Base-by-base conservation (phyloP, 768 basidiomycete species). In the Russula olivacea region DNA sequence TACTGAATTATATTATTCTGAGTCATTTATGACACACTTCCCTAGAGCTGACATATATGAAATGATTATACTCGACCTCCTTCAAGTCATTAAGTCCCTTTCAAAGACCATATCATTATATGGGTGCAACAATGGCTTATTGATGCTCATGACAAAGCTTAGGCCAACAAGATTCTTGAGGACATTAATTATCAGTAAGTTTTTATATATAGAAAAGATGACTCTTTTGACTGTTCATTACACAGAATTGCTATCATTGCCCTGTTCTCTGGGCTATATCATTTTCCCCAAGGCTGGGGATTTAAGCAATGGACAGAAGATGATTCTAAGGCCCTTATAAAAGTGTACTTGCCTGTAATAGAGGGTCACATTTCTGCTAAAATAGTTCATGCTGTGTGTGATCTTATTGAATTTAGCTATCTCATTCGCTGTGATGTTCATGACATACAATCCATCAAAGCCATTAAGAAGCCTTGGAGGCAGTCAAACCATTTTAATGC, bases 381-480 rank as follows among this genome's bases (percentile, higher is more conserved):
- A 0, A 63, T 71, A 54, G 41, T 69, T 1, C 55, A 50, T 9
- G 56, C 66, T 19, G 19, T 71, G 2, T 28, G 58, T 0, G 61
- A 65, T 0, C 70, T 69, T 34, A 47, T 72, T 0, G 69, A 73
- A 4, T 72, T 72, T 53, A 67, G 67, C 17, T 73, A 73, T 47
- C 61, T 71, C 3, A 67, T 61, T 1, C 66, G 66, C 5, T 59
- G 61, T 0, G 36, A 61, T 1, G n/a, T 55, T 2, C 55, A 57
- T 34, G 50, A 60, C 23, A 34, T 32, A 9, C 48, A 23, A 4
- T 56, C 55, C 1, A 28, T 71, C 1, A 8, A 9, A 0, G 25
- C 4, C 30, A 30, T 30, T 0, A 56, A 56, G 10, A n/a, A 56
- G 15, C 55, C 55, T 1, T 56, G 55, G 55, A n/a, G 30, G 10